Evolutionary conservation across 2,329 filamentous ascomycete species (phyloP), one percentile per base, ranked within the genome.

Genomic region (Onygenales sp.): DNA sequence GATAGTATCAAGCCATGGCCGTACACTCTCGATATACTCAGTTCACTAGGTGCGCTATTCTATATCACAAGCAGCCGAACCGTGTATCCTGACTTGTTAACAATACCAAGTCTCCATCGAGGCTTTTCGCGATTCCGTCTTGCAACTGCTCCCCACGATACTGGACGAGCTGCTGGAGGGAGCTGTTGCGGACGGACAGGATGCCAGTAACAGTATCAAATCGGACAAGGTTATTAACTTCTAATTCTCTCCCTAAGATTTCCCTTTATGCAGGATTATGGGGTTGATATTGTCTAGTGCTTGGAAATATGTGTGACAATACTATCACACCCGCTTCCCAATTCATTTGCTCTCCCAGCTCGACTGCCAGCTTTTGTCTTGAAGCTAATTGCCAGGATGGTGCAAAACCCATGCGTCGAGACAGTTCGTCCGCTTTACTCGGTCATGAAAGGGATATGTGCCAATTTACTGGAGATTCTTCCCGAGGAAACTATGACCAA

Each of bases 1-100:
- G 73, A 78, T 55, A 75, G 74, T 31, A 64, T 82, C 38, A 71
- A 75, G 36, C 70, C 74, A 45, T 80, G 78, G 65, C 69, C 74
- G 3, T 76, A 77, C 55, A 72, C 78, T 5, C 60, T 81, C 53
- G 66, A 71, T 33, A 67, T 82, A 32, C 63, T 83, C 41, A 64
- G 72, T n/a, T 63, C 60, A 39, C 72, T 83, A 33, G 73, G 78
- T 80, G 69, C n/a, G 52, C n/a, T 8, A 6, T 27, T 36, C 17
- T 17, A 17, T 35, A 9, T 48, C 27, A 9, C 14, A 39, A 33
- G 13, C n/a, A 21, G 11, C 14, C 8, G 49, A 31, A 7, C 50
- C 13, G 49, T 53, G 41, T 52, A 43, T 50, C 51, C 49, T 33
- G 51, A 46, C 38, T 56, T 55, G 10, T 54, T n/a, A 48, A 54